Base-by-base conservation (phyloP, 129 eudicot species). In the Sambucus nigra region DNA sequence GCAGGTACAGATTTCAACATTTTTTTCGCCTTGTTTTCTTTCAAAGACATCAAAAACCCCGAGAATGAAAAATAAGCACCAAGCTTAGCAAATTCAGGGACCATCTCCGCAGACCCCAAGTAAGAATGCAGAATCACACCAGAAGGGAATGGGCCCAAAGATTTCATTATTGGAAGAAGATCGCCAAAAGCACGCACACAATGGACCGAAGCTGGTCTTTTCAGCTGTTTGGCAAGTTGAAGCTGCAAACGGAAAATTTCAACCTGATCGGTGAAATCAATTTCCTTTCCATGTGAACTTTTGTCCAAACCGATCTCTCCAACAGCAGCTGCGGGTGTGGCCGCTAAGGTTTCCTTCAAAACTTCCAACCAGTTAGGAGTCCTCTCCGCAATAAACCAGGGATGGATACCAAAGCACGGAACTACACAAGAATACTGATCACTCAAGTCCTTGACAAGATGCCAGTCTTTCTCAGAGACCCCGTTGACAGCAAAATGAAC, bases 161-260 rank as follows among this genome's bases (percentile, higher is more conserved):
- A 59, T 54, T 75, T 80, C 78, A 86, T 65, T 60, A 92, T 64
- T 5, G 75, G 76, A 41, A 92, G 83, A 53, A 86, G 84, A 65
- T 92, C 94, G 12, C 95, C 99, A 68, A 71, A 92, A 25, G 99
- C 99, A 32, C 94, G 94, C 52, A 92, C 95, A 66, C 99, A 92
- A 39, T 92, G 99, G 15, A 92, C 71, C 13, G 99, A 86, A 23
- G 87, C 99, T 0, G 99, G 99, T 48, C 78, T 69, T 46, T 77
- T 77, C 45, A 92, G 59, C 75, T 86, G 84, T 71, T 86, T 86
- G 32, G 99, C 99, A 47, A 92, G 94, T 62, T 79, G 77, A 59
- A 92, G 87, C 78, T 86, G 99, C 66, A 60, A 51, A 17, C 77
- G 64, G 33, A 82, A 92, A 53, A 85, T 68, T 57, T 92, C 83